Evolutionary conservation across 306 rosid species (phyloP).

Genomic region (Leucaena leucocephala): DNA sequence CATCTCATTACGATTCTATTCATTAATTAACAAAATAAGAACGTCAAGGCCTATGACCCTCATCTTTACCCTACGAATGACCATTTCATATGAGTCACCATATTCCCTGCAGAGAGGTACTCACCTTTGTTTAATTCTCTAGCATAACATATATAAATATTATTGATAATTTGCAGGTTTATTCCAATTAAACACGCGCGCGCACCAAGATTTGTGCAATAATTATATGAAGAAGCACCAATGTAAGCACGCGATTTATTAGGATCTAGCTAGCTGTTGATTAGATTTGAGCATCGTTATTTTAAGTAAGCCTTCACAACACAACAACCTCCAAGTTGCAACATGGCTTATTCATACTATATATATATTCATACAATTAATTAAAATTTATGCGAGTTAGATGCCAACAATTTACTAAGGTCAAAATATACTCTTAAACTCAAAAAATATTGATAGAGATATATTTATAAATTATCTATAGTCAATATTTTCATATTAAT

Average conservation of each 20-base stretch:
- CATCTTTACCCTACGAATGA: background rate
- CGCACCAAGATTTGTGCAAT: background rate
- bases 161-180: background rate
- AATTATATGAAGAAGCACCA: background rate
- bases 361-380: too few species aligned
- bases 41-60: background rate
- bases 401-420: too few species aligned
- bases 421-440: too few species aligned
- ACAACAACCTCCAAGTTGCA: background rate
- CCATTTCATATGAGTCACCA: background rate
- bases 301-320: background rate
- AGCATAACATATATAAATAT: too few species aligned
- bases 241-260: background rate
- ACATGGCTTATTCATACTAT: too few species aligned
- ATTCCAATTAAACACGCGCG: background rate
- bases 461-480: too few species aligned
- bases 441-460: too few species aligned
- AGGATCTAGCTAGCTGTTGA: slow-evolving; percentile 6
- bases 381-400: too few species aligned
- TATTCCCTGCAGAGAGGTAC: background rate
- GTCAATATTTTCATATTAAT: too few species aligned
- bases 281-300: background rate
- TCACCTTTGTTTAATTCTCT: background rate
- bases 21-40: too few species aligned
- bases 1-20: background rate